phyloP scores from a whole-genome alignment of 306 rosid species.

The Lablab purpureus region DNA sequence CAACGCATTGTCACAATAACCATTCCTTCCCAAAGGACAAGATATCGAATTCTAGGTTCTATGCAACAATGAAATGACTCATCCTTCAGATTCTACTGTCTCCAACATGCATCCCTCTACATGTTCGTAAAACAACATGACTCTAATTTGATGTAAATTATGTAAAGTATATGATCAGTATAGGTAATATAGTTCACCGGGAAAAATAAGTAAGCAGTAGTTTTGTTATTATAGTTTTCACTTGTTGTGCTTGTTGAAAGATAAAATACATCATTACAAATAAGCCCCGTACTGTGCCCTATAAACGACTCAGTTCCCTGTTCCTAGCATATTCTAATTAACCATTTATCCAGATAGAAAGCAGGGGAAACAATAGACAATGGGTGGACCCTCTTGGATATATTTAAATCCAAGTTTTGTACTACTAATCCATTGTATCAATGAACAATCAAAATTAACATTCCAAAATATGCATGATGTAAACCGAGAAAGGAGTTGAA shows the following conservation, averaged over 20 bases:
- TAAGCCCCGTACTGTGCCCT: background rate
- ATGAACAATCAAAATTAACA: background rate
- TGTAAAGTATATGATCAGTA: background rate
- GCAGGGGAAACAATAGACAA: background rate
- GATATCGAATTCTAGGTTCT: slow-evolving; percentile 38
- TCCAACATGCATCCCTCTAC: background rate
- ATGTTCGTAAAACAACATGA: background rate
- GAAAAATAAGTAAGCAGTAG: background rate
- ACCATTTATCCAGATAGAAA: slow-evolving; percentile 2
- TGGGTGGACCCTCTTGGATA: background rate
- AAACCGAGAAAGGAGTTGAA: slow-evolving; percentile 6
- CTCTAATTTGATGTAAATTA: background rate
- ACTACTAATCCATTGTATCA: background rate
- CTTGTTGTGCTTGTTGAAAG: background rate
- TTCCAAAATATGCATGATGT: background rate
- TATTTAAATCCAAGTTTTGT: background rate
- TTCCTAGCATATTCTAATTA: background rate
- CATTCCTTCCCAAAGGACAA: slow-evolving; percentile 31
- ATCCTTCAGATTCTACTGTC: slow-evolving; percentile 39
- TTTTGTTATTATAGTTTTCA: background rate
- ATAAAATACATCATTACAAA: background rate
- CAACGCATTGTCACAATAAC: slow-evolving; percentile 34
- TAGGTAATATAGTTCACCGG: background rate
- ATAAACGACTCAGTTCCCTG: background rate
- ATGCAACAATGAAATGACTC: slow-evolving; percentile 26